phyloP scores from a whole-genome alignment of 306 rosid species.

The Castanopsis chinensis region DNA sequence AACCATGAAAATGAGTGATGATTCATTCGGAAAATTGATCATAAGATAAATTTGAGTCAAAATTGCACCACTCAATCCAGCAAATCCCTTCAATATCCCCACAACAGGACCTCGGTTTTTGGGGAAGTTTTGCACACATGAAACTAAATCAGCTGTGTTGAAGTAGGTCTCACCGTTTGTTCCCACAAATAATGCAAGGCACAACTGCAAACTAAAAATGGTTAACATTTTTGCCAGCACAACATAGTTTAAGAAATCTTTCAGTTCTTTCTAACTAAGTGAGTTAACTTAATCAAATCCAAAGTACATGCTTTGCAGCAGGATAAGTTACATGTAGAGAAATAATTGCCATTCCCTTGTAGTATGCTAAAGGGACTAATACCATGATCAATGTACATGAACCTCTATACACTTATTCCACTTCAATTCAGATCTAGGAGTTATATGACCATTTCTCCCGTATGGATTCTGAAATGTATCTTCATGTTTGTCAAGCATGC shows the following conservation, averaged over 20 bases:
- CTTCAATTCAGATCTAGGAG: neutral
- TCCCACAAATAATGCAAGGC: slow-evolving; percentile 58
- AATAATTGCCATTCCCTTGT: neutral
- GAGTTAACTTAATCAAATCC: neutral
- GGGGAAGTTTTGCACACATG: slow-evolving; percentile 73
- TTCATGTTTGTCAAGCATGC: neutral
- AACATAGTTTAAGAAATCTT: neutral
- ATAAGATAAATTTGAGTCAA: slow-evolving; percentile 55
- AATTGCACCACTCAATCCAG: slow-evolving; percentile 69
- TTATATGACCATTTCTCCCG: no score
- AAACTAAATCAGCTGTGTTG: slow-evolving; percentile 66
- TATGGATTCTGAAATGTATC: no score
- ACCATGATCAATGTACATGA: neutral
- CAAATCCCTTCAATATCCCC: slow-evolving; percentile 77
- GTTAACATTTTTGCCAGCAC: slow-evolving; percentile 10
- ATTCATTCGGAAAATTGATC: slow-evolving; percentile 44
- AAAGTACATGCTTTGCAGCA: neutral
- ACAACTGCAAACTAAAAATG: slow-evolving; percentile 54
- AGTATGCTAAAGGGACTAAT: neutral
- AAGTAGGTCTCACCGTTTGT: slow-evolving; percentile 78
- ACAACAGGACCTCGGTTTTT: slow-evolving; percentile 65
- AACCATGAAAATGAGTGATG: slow-evolving; percentile 56
- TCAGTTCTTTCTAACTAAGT: neutral
- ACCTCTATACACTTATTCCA: neutral
- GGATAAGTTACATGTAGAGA: neutral